Evolutionary conservation across 1,284 basidiomycete genomes (phyloP).

Genomic region (Cutaneotrichosporon spelunceum): DNA sequence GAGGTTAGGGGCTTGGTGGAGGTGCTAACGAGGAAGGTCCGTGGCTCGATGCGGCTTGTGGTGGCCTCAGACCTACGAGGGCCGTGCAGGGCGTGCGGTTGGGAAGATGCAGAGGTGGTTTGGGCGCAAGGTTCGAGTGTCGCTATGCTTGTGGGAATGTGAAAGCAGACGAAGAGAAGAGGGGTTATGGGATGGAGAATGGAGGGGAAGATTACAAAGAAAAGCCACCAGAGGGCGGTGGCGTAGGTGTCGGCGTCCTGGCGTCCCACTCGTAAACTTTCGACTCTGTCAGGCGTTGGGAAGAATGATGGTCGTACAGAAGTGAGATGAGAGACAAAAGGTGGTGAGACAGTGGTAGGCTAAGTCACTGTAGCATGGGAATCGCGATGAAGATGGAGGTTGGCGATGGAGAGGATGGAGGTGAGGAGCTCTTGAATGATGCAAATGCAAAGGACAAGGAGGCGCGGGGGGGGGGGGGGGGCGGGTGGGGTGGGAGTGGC

Average conservation of each 20-base stretch:
- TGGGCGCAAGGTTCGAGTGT: background rate
- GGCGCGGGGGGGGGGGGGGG: no score
- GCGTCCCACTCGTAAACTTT: background rate
- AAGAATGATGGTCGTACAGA: background rate
- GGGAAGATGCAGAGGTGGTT: background rate
- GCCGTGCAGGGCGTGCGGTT: constrained; percentile 7
- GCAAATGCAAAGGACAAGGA: no score
- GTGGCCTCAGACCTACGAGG: background rate
- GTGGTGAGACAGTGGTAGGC: background rate
- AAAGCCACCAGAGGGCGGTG: constrained; percentile 7
- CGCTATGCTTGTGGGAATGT: background rate
- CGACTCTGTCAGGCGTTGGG: background rate
- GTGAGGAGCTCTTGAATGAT: no score
- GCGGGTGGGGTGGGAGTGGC: no score
- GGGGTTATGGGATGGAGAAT: background rate
- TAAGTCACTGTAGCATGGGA: background rate
- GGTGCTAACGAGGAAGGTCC: background rate
- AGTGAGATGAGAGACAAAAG: background rate
- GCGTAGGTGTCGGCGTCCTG: background rate
- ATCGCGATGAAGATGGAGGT: no score
- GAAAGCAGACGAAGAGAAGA: background rate
- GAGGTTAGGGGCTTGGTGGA: background rate
- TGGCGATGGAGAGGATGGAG: background rate
- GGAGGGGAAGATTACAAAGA: background rate
- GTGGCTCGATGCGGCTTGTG: background rate